Evolutionary conservation across 2,329 filamentous ascomycete species (phyloP), one percentile per base, ranked within the genome.

Genomic region (Aspergillus awamori): DNA sequence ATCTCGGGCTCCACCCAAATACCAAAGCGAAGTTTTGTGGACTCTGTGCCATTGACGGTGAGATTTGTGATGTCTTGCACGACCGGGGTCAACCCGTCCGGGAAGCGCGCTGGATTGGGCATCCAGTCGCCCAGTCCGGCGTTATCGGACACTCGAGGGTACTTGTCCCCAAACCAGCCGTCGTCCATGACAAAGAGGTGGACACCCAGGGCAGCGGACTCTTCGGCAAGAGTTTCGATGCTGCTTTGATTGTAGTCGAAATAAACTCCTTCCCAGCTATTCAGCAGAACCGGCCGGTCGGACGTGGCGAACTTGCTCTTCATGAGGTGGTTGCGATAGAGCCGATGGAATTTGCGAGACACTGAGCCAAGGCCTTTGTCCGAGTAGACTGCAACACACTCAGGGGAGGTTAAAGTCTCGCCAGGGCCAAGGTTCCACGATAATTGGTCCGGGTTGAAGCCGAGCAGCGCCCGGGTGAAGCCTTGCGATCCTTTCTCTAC

Each of bases 1-100:
- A 89, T 89, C 66, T 89, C 87, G 0, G 86, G 87, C 69, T 89
- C 87, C 2, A 89, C 80, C 87, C 87, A 89, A 3, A 89, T 79
- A 15, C 87, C 87, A 64, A 89, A 89, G 11, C 81, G 78, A 51
- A 89, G 71, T 2, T 82, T 36, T 13, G 33, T 78, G 0, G 77
- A 75, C 0, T 80, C 78, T 0, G 82, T 78, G 30, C 83, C 81
- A 2, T 79, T 72, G 0, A 81, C 80, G 3, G 79, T 76, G 5
- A 87, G 78, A 7, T 78, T 74, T 5, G 80, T 85, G 36, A 88
- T 78, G 4, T 80, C 77, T 0, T 80, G 72, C 1, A 87, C 82
- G 1, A 87, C 80, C 0, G 82, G 76, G 0, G 72, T 72, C 0
- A 89, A 72, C 0, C 87, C 87, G 5, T 84, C 69, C 0, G 87